Evolutionary conservation across 257 asterid genomes (phyloP).

Genomic region (Ilex aquifolium): DNA sequence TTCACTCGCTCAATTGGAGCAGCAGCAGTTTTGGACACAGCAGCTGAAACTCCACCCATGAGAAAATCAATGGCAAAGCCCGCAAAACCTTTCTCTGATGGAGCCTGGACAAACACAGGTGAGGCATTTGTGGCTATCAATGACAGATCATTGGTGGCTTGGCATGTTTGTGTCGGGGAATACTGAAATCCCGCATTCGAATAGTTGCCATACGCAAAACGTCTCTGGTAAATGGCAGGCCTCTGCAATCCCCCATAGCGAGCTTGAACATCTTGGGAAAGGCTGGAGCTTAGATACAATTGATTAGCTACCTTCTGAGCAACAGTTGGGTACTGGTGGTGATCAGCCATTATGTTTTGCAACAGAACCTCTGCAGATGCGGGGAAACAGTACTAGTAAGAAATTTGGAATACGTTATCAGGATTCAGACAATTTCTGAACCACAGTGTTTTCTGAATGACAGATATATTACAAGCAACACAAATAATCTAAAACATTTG

Average conservation of each 20-base stretch:
- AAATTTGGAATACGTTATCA: no score
- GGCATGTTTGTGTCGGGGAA: constrained; percentile 36
- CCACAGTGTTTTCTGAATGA: no score
- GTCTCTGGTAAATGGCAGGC: constrained; percentile 47
- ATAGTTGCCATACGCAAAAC: constrained; percentile 56
- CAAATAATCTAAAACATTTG: no score
- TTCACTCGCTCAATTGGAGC: constrained; percentile 94
- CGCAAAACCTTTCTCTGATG: constrained; percentile 66
- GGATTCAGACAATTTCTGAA: no score
- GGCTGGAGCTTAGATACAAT: constrained; percentile 56
- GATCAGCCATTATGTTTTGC: constrained; percentile 49
- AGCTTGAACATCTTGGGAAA: constrained; percentile 46
- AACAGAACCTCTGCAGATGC: constrained; percentile 14
- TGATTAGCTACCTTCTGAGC: constrained; percentile 72
- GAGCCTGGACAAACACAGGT: constrained; percentile 86
- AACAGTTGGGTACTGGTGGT: constrained; percentile 46
- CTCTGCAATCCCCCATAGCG: constrained; percentile 45
- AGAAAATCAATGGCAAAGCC: constrained; percentile 80
- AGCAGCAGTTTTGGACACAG: constrained; percentile 89
- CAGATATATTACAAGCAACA: no score
- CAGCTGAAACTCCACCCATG: constrained; percentile 97
- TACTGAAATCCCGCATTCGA: constrained; percentile 51
- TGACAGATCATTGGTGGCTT: constrained; percentile 46
- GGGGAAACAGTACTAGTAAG: no score
- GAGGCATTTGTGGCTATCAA: constrained; percentile 70